These are phyloP conservation scores for Medicago ruthenica DNA, from an alignment of 306 rosid species.

Conservation along the genomic window DNA sequence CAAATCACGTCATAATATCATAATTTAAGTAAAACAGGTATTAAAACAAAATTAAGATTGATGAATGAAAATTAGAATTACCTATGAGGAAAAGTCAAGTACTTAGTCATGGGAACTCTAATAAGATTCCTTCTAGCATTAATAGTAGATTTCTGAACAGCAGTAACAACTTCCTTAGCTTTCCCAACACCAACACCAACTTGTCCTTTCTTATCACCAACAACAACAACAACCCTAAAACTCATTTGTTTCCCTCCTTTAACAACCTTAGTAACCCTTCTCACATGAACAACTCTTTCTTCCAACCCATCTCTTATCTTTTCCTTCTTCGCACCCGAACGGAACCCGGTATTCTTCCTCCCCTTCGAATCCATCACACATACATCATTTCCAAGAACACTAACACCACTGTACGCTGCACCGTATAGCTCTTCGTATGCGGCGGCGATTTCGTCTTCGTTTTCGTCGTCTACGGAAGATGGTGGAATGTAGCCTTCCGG, in stretches of 20 bases:
- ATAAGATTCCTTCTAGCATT: constrained; percentile 43
- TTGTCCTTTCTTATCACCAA: constrained; percentile 88
- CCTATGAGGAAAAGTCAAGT: constrained; percentile 49
- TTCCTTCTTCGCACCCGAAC: constrained; percentile 69
- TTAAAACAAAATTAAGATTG: background rate
- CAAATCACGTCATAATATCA: too few relatives aligned
- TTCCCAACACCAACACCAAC: constrained; percentile 68
- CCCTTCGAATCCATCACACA: constrained; percentile 74
- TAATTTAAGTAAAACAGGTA: too few relatives aligned
- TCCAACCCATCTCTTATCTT: constrained; percentile 85
- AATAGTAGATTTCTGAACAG: constrained; percentile 43
- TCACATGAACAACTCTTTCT: constrained; percentile 88
- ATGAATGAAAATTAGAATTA: background rate
- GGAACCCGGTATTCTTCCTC: constrained; percentile 58
- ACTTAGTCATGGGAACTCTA: constrained; percentile 42
- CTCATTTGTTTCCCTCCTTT: constrained; percentile 92
- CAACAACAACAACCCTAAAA: constrained; percentile 83
- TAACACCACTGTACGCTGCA: constrained; percentile 76
- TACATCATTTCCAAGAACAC: constrained; percentile 72
- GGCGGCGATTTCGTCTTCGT: constrained; percentile 77
- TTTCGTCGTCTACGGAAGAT: constrained; percentile 75
- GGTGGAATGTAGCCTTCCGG: constrained; percentile 79
- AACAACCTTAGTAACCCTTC: constrained; percentile 95
- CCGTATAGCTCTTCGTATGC: constrained; percentile 91
- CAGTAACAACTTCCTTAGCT: constrained; percentile 46